phyloP scores from a whole-genome alignment of 2,329 filamentous ascomycete species.

The Fusarium drepaniforme region DNA sequence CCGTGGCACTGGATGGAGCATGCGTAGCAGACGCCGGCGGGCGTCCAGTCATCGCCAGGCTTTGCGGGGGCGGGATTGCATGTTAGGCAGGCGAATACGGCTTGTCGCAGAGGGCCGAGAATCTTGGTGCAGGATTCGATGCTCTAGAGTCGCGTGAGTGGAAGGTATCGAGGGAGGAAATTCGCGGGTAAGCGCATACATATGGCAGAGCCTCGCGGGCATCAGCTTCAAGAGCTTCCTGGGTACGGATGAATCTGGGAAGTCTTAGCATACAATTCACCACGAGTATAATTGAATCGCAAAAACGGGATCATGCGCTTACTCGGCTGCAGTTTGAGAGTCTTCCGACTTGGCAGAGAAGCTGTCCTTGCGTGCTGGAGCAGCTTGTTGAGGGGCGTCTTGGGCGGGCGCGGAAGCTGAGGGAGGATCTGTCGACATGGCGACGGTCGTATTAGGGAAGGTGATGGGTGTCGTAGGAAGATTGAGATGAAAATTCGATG shows the following conservation, averaged over 20 bases:
- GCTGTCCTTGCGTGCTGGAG: slow-evolving; percentile 64
- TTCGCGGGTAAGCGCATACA: slow-evolving; percentile 61
- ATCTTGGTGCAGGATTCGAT: slow-evolving; percentile 93
- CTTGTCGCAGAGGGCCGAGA: slow-evolving; percentile 90
- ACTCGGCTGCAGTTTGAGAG: slow-evolving; percentile 82
- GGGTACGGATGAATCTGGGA: slow-evolving; percentile 84
- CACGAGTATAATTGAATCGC: neutral
- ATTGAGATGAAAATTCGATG: neutral
- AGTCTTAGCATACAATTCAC: neutral
- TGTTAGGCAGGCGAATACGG: slow-evolving; percentile 91
- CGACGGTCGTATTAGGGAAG: slow-evolving; percentile 1
- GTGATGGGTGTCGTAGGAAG: neutral
- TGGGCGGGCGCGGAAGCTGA: slow-evolving; percentile 41
- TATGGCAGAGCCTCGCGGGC: slow-evolving; percentile 96
- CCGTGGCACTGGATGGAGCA: slow-evolving; percentile 98
- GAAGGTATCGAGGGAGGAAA: slow-evolving; percentile 4
- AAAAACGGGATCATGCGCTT: slow-evolving; percentile 32
- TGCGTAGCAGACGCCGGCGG: slow-evolving; percentile 93
- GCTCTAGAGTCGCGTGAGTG: slow-evolving; percentile 68
- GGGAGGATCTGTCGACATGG: slow-evolving; percentile 55
- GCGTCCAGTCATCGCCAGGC: slow-evolving; percentile 60
- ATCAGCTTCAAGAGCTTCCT: slow-evolving; percentile 93
- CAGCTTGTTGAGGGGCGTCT: slow-evolving; percentile 38
- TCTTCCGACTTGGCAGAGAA: slow-evolving; percentile 70
- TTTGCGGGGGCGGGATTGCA: slow-evolving; percentile 85